A percentile compares a stretch with the other conserved stretches of the same genome.
These are phyloP conservation scores for Rubia peregrina DNA, from an alignment of 305 asterid species.

Conservation along the genomic window DNA sequence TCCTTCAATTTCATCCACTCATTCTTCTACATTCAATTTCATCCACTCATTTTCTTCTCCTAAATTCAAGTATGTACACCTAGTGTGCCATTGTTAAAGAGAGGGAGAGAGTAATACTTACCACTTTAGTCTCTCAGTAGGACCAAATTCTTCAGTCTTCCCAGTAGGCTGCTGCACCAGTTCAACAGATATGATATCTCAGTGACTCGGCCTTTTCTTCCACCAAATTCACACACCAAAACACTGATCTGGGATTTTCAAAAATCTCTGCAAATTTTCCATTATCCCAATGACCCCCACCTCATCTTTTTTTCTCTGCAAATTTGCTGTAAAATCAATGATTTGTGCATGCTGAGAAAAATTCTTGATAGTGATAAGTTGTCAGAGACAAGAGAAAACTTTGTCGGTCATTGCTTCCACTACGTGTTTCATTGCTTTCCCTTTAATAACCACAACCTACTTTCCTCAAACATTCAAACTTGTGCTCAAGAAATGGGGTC, in stretches of 20 bases:
- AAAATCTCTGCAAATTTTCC: not conserved
- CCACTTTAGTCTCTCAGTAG: conserved; percentile 8
- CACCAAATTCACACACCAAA: not conserved
- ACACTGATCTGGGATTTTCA: not conserved
- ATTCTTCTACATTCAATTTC: too few species aligned
- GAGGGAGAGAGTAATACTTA: not conserved
- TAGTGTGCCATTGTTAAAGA: too few species aligned
- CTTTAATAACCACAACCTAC: not conserved
- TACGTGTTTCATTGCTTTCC: not conserved
- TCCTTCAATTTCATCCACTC: too few species aligned
- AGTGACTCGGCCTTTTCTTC: not conserved
- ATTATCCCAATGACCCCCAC: not conserved
- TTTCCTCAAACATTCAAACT: not conserved
- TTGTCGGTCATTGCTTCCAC: not conserved
- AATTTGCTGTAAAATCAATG: not conserved
- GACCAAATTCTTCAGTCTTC: not conserved
- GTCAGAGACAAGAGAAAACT: not conserved
- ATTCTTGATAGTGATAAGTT: not conserved
- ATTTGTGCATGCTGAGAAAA: not conserved
- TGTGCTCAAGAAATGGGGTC: not conserved
- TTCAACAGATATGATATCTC: not conserved
- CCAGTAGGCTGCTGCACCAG: not conserved
- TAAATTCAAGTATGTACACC: too few species aligned
- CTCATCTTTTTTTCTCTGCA: not conserved
- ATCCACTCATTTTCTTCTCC: too few species aligned